Base-by-base conservation (phyloP, 805 yeast species). In the Candida khao-thaluensis region DNA sequence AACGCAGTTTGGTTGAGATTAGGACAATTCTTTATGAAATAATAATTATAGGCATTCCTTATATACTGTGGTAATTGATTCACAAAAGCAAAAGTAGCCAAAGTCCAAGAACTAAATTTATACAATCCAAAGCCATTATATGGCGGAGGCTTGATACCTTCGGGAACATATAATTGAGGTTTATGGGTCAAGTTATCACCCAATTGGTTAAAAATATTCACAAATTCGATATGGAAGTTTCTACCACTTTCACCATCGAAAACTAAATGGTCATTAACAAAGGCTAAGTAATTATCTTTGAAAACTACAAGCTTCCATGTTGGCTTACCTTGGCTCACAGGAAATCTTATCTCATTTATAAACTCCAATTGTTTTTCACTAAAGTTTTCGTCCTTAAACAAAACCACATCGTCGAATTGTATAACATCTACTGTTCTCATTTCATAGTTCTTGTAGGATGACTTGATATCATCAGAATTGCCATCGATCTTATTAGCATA, bases 161-260 rank as follows among this genome's bases (percentile, higher is more conserved):
- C 9, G 12, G 4, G 9, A 4, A 12, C 25, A 20, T 12, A 20
- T 28, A 16, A 14, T 17, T 17, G 17, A 6, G 7, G 23, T 29
- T 14, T 5, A 29, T 8, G 18, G 9, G 11, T 23, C 8, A 11
- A 11, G 6, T 14, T 3, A 3, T 14, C 23, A 6, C 16, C 27
- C 3, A 22, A 16, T 32, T 24, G 18, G 14, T 4, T 8, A 10
- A 31, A 18, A 17, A 17, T n/a, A 7, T 17, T 22, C 9, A 12
- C 14, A 14, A 38, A 22, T 16, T 32, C 32, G 5, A 8, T 15
- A 15, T 38, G 41, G 30, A 38, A 38, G 12, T 29, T 37, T 7
- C 42, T 39, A 2, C 62, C 66, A 11, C 65, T 51, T 11, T 51
- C 51, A 2, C 71, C 72, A 45, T 66, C 71, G 29, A 58, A 54